Evolutionary conservation across 495 filamentous ascomycete genomes (phyloP), one percentile per base, ranked within the genome.

Genomic region (Arthonia radiata): DNA sequence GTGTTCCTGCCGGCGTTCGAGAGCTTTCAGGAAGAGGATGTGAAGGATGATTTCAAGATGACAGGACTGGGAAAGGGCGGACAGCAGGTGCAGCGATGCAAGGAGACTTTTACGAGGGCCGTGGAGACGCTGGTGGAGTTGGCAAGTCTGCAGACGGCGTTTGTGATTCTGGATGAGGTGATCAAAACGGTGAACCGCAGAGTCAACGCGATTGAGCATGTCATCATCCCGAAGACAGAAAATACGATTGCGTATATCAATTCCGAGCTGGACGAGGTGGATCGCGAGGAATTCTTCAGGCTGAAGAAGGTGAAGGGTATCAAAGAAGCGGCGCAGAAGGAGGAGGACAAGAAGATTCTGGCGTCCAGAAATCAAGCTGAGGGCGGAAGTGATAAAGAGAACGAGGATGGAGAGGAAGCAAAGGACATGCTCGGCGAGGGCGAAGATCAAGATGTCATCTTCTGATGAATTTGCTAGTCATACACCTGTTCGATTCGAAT

Each of bases 161-260:
- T 99, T 42, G 76, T 99, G 21, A 93, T 92, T 35, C 47, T 99
- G 33, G 86, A 99, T 44, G 89, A 94, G 43, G 89, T 99, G 29
- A 99, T 99, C 50, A 99, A 99, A 58, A 77, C 93, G 15, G 86
- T 99, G 17, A 99, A 94, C 48, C 68, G 86, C 34, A 72, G 86
- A 77, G 72, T 69, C 71, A 52, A 47, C 51, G 83, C 83, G 19
- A 94, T 94, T 48, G 82, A 89, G 51, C 80, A 97, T 51, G 89
- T 99, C 30, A 94, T 99, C 38, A 94, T 99, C 36, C 86, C 86
- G 15, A 62, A 86, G 25, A 99, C 86, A 12, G 83, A 94, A 44
- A 99, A 94, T 37, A 99, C 86, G 27, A 99, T 99, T 57, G 93
- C 81, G 53, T 71, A 97, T 44, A 99, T 99, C 62, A 99, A 92